These are phyloP conservation scores for Neurospora sp. DNA, from an alignment of 495 filamentous ascomycete genomes.

Conservation along the genomic window DNA sequence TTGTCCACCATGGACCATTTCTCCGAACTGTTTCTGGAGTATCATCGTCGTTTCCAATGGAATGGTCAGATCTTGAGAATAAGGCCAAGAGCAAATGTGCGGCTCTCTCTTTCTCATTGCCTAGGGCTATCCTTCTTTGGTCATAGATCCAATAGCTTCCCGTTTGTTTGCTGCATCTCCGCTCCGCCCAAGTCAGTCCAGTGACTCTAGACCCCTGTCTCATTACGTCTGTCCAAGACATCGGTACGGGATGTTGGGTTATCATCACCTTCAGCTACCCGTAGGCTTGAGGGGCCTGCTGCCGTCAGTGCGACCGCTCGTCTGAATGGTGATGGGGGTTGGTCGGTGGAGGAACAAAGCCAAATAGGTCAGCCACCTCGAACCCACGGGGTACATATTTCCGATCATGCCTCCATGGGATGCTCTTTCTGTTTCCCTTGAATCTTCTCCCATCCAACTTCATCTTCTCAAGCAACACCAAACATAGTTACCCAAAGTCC, in stretches of 20 bases:
- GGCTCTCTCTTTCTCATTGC: not conserved
- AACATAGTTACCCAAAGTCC: not conserved
- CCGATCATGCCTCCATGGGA: not conserved
- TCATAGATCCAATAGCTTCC: not conserved
- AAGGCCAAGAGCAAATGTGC: not conserved
- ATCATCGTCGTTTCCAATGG: not conserved
- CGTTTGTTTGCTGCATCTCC: not conserved
- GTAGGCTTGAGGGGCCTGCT: not conserved
- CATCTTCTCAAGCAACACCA: not conserved
- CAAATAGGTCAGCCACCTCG: not conserved
- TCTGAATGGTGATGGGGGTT: not conserved
- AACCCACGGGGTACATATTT: not conserved
- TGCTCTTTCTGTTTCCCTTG: not conserved
- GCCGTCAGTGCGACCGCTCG: not conserved
- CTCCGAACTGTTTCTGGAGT: not conserved
- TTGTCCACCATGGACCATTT: not conserved
- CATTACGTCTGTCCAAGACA: conserved; percentile 8
- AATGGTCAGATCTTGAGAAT: not conserved
- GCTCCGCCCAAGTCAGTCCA: not conserved
- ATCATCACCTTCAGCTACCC: not conserved
- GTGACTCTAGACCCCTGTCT: conserved; percentile 5
- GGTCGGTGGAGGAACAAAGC: not conserved
- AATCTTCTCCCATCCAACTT: not conserved
- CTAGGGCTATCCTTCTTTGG: not conserved
- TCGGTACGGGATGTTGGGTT: not conserved